Evolutionary conservation across 306 rosid species (phyloP).

Genomic region (Trifolium dubium): DNA sequence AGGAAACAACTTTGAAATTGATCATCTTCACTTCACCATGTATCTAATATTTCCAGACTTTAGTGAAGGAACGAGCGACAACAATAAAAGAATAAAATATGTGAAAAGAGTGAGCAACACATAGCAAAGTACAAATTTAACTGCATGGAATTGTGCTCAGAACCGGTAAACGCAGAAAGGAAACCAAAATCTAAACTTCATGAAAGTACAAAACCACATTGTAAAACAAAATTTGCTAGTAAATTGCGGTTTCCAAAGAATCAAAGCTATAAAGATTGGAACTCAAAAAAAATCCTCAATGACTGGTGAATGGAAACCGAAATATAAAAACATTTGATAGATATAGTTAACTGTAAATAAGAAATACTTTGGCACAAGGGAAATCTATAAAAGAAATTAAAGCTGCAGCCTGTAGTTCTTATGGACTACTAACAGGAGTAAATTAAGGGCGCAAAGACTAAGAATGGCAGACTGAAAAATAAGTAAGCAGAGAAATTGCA

Average conservation of each 20-base stretch:
- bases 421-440: slow-evolving; percentile 32
- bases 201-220: neutral
- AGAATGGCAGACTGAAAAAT: slow-evolving; percentile 39
- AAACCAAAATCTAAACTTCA: slow-evolving; percentile 32
- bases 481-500: slow-evolving; percentile 48
- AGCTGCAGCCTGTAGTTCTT: slow-evolving; percentile 29
- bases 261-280: slow-evolving; percentile 28
- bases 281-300: neutral
- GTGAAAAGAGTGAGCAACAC: slow-evolving; percentile 34
- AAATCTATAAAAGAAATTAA: slow-evolving; percentile 31
- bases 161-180: slow-evolving; percentile 6
- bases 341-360: slow-evolving; percentile 11
- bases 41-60: slow-evolving; percentile 11
- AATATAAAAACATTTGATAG: slow-evolving; percentile 28
- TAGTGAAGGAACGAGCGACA: neutral
- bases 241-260: slow-evolving; percentile 36
- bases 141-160: neutral
- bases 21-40: neutral
- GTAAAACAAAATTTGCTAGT: slow-evolving; percentile 28
- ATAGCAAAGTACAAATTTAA: slow-evolving; percentile 33
- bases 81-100: neutral
- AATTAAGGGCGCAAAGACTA: slow-evolving; percentile 33
- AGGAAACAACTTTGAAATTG: neutral
- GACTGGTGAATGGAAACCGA: slow-evolving; percentile 42
- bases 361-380: slow-evolving; percentile 37